Evolutionary conservation across 768 basidiomycete genomes (phyloP), one percentile per base, ranked within the genome.

Genomic region (Cystobasidiopsis lactophilus): DNA sequence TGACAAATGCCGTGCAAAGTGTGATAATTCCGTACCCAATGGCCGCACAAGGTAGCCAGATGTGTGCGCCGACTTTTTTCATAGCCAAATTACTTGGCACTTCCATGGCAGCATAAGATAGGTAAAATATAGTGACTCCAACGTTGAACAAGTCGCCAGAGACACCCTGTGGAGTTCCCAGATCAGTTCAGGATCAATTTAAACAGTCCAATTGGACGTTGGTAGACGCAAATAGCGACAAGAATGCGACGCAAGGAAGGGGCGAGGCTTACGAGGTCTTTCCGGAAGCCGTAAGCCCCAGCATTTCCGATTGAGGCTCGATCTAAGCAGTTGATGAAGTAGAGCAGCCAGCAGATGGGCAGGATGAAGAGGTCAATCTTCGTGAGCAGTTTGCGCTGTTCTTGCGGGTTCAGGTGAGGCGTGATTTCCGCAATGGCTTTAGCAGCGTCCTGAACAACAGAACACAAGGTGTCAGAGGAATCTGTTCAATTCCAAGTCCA

Each of bases 1-100:
- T 23, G 39, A 52, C 49, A 16, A 44, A 52, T 11, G 51, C 40
- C n/a, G 51, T 52, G 26, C 9, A 5, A 10, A 52, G 51, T 5
- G 51, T 52, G 23, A 41, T 21, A 16, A 45, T 49, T 14, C 51
- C 51, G 27, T 50, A 52, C 14, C 14, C 4, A 19, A 52, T 35
- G 18, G 24, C 46, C 23, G 19, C 21, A 14, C 16, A 13, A 13
- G 51, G 51, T 9, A 52, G 19, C 40, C 40, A 43, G 9, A 9
- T 9, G 7, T 19, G 40, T 9, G 40, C 40, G 40, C 40, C 40
- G 19, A 43, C 24, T 26, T 43, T 43, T n/a, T 43, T 43, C 40
- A 43, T 43, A 26, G 40, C 40, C 7, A 43, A n/a, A 19, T 26
- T 43, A 19, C 40, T 19, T 43, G 24, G 40, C 7, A 43, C 19